Evolutionary conservation across 2,329 filamentous ascomycete genomes (phyloP).

Genomic region (Dendryphion nanum): DNA sequence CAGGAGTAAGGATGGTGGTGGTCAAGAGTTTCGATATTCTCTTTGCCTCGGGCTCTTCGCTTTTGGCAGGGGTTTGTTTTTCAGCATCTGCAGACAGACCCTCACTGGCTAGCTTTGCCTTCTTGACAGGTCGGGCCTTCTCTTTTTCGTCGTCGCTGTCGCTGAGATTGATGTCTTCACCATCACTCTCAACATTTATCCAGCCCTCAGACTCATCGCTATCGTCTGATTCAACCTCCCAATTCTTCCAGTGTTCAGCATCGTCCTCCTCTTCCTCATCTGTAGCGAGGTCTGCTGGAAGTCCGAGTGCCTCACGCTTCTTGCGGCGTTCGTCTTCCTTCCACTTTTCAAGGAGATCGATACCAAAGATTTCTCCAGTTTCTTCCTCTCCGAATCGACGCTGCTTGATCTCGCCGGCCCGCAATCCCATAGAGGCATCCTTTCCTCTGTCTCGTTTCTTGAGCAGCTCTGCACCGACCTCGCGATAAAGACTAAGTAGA

Average conservation of each 20-base stretch:
- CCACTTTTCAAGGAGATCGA: conserved; percentile 89
- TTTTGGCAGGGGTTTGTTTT: conserved; percentile 34
- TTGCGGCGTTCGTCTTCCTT: conserved; percentile 84
- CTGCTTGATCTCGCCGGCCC: conserved; percentile 71
- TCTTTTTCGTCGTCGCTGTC: conserved; percentile 70
- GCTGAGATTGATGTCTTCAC: conserved; percentile 69
- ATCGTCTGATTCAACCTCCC: conserved; percentile 61
- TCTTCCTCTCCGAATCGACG: conserved; percentile 81
- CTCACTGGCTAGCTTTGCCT: conserved; percentile 54
- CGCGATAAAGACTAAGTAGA: conserved; percentile 83
- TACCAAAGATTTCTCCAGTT: conserved; percentile 82
- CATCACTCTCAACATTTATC: conserved; percentile 86
- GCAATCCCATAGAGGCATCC: conserved; percentile 80
- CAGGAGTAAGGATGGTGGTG: conserved; percentile 89
- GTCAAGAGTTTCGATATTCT: conserved; percentile 71
- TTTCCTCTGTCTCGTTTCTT: conserved; percentile 90
- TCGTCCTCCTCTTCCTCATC: conserved; percentile 62
- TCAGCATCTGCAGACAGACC: conserved; percentile 43
- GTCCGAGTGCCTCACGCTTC: conserved; percentile 67
- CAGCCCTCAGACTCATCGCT: conserved; percentile 80
- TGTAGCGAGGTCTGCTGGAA: conserved; percentile 60
- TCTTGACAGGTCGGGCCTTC: conserved; percentile 61
- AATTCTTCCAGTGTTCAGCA: conserved; percentile 55
- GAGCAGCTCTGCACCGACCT: conserved; percentile 85
- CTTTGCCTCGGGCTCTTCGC: conserved; percentile 43